Evolutionary conservation across 768 basidiomycete species (phyloP).

Genomic region (Amanita jacksonii): DNA sequence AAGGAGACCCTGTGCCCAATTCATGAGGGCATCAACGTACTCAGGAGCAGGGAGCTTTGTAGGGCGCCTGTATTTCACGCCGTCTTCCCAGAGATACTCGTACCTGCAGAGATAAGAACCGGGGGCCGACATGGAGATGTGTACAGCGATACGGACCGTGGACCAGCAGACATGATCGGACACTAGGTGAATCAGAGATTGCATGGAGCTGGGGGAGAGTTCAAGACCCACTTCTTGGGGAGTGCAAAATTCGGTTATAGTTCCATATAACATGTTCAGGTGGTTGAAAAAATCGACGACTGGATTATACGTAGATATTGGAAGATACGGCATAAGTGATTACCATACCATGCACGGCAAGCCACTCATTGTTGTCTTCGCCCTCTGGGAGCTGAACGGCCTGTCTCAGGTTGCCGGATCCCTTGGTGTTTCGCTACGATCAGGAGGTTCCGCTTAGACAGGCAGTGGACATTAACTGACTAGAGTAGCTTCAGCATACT

Average conservation of each 20-base stretch:
- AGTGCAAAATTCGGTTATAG: constrained; percentile 96
- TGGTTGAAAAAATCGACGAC: constrained; percentile 99
- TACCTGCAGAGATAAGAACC: constrained; percentile 40
- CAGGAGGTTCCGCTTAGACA: no score
- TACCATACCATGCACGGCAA: constrained; percentile 93
- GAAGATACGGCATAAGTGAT: neutral
- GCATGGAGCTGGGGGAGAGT: constrained; percentile 8
- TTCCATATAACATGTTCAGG: constrained; percentile 98
- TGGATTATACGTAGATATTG: constrained; percentile 20
- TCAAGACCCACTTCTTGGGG: constrained; percentile 63
- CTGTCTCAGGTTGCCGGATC: constrained; percentile 88
- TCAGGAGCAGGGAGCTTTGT: constrained; percentile 94
- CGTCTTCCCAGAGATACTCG: constrained; percentile 94
- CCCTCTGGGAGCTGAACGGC: constrained; percentile 95
- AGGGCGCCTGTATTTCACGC: constrained; percentile 75
- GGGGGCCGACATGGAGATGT: neutral
- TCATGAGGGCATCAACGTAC: constrained; percentile 98
- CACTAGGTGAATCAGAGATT: constrained; percentile 38
- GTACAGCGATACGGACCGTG: constrained; percentile 46
- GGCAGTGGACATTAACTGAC: constrained; percentile 30
- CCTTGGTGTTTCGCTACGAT: constrained; percentile 34
- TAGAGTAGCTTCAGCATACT: constrained; percentile 94
- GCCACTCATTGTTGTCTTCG: constrained; percentile 96
- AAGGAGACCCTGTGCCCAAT: constrained; percentile 89
- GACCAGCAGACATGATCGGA: constrained; percentile 95